A percentile compares a stretch with the other conserved stretches of the same genome.
Conservation (phyloP, 2,329 filamentous ascomycete genomes). For the Fusarium piperis region DNA sequence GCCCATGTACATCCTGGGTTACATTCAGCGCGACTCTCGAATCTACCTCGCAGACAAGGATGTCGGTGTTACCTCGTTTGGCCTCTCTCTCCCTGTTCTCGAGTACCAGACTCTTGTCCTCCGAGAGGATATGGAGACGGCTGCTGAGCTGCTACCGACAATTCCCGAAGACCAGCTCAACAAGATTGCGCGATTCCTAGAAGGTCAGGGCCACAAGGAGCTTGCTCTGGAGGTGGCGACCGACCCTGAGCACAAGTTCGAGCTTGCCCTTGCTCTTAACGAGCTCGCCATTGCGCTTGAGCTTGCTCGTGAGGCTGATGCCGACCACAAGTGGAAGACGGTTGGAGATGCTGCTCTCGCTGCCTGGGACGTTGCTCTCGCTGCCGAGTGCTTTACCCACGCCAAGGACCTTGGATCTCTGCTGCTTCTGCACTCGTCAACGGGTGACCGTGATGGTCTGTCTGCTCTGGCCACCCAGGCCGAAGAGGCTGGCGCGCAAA, state of each 20-base stretch:
- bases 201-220: constrained; percentile 97
- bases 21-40: constrained; percentile 93
- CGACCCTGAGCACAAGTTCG: constrained; percentile 95
- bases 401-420: constrained; percentile 91
- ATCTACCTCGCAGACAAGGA: constrained; percentile 98
- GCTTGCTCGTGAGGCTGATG: constrained; percentile 83
- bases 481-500: constrained; percentile 80
- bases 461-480: constrained; percentile 78
- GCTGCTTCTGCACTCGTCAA: constrained; percentile 88
- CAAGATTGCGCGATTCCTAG: constrained; percentile 97
- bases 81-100: constrained; percentile 88
- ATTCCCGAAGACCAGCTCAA: constrained; percentile 95
- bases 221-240: constrained; percentile 93
- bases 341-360: constrained; percentile 91
- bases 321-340: constrained; percentile 98
- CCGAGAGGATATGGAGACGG: constrained; percentile 91
- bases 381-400: constrained; percentile 91
- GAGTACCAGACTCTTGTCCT: constrained; percentile 98
- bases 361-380: constrained; percentile 86
- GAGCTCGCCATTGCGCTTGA: constrained; percentile 87
- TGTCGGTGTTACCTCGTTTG: constrained; percentile 88
- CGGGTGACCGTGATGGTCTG: constrained; percentile 80
- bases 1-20: constrained; percentile 93
- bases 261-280: constrained; percentile 84
- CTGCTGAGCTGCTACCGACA: constrained; percentile 82